Conservation (phyloP, 345 rosid genomes). For the Arabidopsis arenosa region DNA sequence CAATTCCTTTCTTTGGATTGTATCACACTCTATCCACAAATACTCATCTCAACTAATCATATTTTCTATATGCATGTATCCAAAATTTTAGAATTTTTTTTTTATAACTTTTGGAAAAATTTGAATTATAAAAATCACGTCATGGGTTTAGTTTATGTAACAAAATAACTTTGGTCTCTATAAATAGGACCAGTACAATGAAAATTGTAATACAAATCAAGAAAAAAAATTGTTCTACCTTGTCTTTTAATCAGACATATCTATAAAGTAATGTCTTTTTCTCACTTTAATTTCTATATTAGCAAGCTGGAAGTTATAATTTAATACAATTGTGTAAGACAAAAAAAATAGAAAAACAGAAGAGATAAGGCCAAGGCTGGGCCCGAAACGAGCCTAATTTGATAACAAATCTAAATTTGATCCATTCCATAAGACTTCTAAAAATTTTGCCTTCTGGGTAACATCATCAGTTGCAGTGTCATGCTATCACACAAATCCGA, state of each 20-base stretch:
- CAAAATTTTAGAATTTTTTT: background rate
- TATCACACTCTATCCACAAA: constrained; percentile 43
- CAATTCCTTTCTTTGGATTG: constrained; percentile 35
- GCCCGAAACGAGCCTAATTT: constrained; percentile 39
- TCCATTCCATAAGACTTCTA: constrained; percentile 22
- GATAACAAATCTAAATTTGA: constrained; percentile 31
- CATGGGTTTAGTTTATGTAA: constrained; percentile 9
- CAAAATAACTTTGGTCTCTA: background rate
- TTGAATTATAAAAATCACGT: background rate
- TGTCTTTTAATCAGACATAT: background rate
- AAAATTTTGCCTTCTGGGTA: background rate
- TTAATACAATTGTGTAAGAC: background rate
- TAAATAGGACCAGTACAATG: background rate
- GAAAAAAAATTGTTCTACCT: background rate
- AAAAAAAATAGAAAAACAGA: background rate
- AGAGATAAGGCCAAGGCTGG: constrained; percentile 42
- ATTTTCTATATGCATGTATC: background rate
- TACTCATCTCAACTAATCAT: constrained; percentile 33
- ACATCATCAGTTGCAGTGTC: constrained; percentile 34
- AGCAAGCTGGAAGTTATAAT: background rate
- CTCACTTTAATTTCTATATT: background rate
- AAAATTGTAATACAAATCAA: background rate
- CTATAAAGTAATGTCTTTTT: background rate
- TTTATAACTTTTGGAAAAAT: background rate
- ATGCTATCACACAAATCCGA: constrained; percentile 17